Evolutionary conservation across 139 green algal genomes (phyloP).

Genomic region (Tetradesmus obliquus): DNA sequence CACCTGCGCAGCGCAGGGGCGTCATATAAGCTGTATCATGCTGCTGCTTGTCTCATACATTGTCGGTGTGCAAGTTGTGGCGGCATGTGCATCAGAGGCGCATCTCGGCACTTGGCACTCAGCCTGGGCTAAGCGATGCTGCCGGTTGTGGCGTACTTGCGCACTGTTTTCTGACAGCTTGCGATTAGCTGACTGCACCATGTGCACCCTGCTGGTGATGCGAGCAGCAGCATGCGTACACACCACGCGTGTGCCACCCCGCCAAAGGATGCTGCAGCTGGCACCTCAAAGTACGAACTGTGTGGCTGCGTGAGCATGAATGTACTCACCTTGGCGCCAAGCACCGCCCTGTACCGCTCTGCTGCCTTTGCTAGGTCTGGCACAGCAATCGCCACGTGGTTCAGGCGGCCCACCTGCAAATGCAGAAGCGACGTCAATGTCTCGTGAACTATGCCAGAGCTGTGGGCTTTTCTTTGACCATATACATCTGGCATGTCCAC

Average conservation of each 20-base stretch:
- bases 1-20: conserved; percentile 17
- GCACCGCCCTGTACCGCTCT: conserved; percentile 57
- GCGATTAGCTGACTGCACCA: not conserved
- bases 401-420: conserved; percentile 56
- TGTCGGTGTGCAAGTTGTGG: not conserved
- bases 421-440: too few species aligned
- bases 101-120: too few species aligned
- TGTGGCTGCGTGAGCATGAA: not conserved
- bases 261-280: not conserved
- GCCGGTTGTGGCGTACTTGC: too few species aligned
- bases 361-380: conserved; percentile 62
- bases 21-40: not conserved
- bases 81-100: too few species aligned
- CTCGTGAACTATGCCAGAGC: too few species aligned
- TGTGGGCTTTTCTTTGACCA: too few species aligned
- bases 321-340: conserved; percentile 62
- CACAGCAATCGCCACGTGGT: conserved; percentile 79
- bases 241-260: not conserved
- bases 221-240: not conserved
- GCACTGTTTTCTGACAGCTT: too few species aligned
- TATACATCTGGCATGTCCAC: too few species aligned
- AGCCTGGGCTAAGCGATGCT: too few species aligned
- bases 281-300: not conserved
- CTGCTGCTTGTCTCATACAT: not conserved
- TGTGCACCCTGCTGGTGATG: not conserved